Evolutionary conservation across 2,329 filamentous ascomycete species (phyloP).

Genomic region (Torrubiellomyces zombiae): DNA sequence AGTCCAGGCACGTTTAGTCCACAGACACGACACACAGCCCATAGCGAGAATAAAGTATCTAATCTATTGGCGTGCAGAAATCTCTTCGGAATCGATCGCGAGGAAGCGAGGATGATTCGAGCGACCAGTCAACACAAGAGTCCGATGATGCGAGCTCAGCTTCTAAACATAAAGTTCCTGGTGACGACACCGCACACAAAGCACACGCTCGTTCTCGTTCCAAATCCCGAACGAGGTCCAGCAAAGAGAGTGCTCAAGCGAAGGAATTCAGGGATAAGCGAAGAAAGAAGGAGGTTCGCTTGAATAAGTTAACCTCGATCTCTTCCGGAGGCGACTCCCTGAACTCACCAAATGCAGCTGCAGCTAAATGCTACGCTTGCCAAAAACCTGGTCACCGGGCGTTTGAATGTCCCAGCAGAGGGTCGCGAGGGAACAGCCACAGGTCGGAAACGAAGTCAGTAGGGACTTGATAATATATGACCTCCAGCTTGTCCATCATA

Average conservation of each 20-base stretch:
- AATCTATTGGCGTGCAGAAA: constrained; percentile 1
- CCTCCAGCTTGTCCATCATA: too few species aligned
- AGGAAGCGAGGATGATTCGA: constrained; percentile 10
- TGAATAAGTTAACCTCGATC: constrained; percentile 46
- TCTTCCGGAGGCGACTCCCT: constrained; percentile 23
- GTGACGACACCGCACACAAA: constrained; percentile 7
- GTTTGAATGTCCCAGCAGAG: constrained; percentile 37
- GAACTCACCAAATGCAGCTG: constrained; percentile 7
- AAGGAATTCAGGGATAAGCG: constrained; percentile 40
- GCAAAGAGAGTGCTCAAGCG: constrained; percentile 13
- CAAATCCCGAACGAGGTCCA: constrained; percentile 13
- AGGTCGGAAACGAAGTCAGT: too few species aligned
- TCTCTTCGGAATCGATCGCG: constrained; percentile 11
- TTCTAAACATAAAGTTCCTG: constrained; percentile 12
- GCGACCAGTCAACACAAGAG: constrained; percentile 7
- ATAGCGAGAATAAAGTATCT: neutral
- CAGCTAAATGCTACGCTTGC: constrained; percentile 40
- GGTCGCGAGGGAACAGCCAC: constrained; percentile 4
- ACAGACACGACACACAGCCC: constrained; percentile 1
- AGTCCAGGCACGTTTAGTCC: constrained; percentile 13
- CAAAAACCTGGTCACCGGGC: constrained; percentile 44
- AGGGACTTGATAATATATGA: too few species aligned
- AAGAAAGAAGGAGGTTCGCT: constrained; percentile 48
- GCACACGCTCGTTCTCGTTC: constrained; percentile 15
- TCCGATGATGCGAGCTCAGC: constrained; percentile 9